These are phyloP conservation scores for Achlya hypogyna DNA, from an alignment of 352 stramenopile species.

Conservation along the genomic window DNA sequence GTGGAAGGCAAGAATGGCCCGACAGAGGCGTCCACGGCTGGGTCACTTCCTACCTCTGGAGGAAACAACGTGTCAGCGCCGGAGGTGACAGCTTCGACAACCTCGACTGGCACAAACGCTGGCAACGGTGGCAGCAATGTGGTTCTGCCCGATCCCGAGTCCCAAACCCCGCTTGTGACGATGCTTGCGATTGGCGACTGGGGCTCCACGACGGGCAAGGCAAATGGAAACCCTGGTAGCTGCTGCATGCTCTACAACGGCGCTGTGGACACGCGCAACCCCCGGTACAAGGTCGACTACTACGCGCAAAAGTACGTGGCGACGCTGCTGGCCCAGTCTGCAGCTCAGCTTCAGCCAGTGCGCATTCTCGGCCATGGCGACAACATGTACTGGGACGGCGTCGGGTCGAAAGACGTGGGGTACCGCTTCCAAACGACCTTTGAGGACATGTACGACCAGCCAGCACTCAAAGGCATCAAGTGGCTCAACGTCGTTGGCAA, in stretches of 20 bases:
- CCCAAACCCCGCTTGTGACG: slow-evolving; percentile 21
- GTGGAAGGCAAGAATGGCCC: not conserved
- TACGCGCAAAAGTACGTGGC: slow-evolving; percentile 39
- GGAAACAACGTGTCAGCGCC: no score
- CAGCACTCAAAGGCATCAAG: slow-evolving; percentile 41
- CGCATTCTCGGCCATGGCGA: slow-evolving; percentile 42
- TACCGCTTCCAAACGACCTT: slow-evolving; percentile 59
- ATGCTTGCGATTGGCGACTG: slow-evolving; percentile 40
- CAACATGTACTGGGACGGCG: slow-evolving; percentile 70
- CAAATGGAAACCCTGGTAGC: slow-evolving; percentile 27
- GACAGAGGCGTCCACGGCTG: not conserved
- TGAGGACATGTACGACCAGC: slow-evolving; percentile 50
- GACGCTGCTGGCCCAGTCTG: slow-evolving; percentile 28
- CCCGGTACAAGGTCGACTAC: slow-evolving; percentile 25
- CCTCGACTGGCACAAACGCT: no score
- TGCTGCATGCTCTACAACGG: slow-evolving; percentile 30
- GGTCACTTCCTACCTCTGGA: no score
- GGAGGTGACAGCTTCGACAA: no score
- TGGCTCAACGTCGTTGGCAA: slow-evolving; percentile 74
- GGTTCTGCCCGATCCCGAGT: slow-evolving; percentile 9
- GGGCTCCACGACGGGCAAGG: slow-evolving; percentile 29
- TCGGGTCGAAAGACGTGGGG: slow-evolving; percentile 37
- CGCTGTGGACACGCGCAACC: slow-evolving; percentile 15
- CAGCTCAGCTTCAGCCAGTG: slow-evolving; percentile 23
- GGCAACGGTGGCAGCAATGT: no score